Evolutionary conservation across 192 early-diverging fungal genomes (phyloP).

Genomic region (Cetraspora pellucida): DNA sequence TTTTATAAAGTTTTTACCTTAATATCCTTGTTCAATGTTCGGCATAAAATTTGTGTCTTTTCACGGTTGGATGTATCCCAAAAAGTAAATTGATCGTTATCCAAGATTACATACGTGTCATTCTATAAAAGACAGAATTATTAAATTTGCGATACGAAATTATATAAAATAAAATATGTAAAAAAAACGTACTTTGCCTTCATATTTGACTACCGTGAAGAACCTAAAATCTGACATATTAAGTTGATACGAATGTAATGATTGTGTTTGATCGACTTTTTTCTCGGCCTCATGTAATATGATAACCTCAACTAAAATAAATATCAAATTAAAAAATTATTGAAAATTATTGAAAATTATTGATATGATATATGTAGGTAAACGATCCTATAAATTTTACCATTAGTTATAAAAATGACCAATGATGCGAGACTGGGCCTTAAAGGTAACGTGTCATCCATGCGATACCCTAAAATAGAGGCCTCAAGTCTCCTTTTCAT

Average conservation of each 20-base stretch:
- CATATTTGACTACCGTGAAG: conserved; percentile 54
- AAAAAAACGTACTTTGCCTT: conserved; percentile 42
- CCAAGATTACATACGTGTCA: conserved; percentile 52
- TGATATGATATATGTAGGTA: neutral
- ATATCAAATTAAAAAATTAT: neutral
- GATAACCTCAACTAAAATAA: conserved; percentile 36
- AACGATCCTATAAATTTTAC: conserved; percentile 23
- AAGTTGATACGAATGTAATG: conserved; percentile 32
- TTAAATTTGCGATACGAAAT: neutral
- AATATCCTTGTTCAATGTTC: conserved; percentile 48
- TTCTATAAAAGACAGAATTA: conserved; percentile 26
- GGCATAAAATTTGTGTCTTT: conserved; percentile 41
- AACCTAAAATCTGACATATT: conserved; percentile 49
- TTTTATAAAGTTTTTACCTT: conserved; percentile 40
- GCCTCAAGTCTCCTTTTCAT: conserved; percentile 1
- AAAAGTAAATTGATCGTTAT: conserved; percentile 55
- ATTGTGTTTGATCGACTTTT: neutral
- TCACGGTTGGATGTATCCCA: conserved; percentile 43
- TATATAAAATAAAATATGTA: neutral
- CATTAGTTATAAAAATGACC: conserved; percentile 39
- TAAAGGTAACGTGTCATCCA: neutral
- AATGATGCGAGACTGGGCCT: conserved; percentile 46
- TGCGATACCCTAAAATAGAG: neutral
- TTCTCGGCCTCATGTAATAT: conserved; percentile 24
- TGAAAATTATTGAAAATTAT: neutral